Conservation (phyloP, 345 rosid genomes). For the Leavenworthia alabamica region DNA sequence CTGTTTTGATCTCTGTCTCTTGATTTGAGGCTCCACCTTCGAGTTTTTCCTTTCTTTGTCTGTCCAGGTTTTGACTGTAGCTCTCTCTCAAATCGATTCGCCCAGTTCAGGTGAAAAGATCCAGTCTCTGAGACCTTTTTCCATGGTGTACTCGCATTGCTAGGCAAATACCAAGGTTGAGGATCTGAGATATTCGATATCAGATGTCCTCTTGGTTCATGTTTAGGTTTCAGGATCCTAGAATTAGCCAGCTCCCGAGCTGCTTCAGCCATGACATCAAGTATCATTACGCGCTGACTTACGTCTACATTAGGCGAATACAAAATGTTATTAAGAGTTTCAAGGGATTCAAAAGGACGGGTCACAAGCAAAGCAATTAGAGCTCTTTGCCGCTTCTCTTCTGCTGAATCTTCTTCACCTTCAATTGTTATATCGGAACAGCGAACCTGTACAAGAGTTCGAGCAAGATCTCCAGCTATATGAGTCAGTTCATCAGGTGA, state of each 20-base stretch:
- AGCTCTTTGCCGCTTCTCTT: slow-evolving; percentile 88
- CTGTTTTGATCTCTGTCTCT: slow-evolving; percentile 37
- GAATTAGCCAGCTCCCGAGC: slow-evolving; percentile 83
- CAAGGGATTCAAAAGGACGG: slow-evolving; percentile 73
- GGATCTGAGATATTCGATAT: slow-evolving; percentile 66
- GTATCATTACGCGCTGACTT: slow-evolving; percentile 96
- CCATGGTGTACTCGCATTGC: slow-evolving; percentile 71
- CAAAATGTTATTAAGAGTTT: slow-evolving; percentile 49
- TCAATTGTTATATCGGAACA: slow-evolving; percentile 81
- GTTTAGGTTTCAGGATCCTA: slow-evolving; percentile 49
- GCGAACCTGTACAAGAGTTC: slow-evolving; percentile 80
- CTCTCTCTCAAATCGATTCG: slow-evolving; percentile 79
- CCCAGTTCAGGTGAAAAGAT: slow-evolving; percentile 55
- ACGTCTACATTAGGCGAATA: slow-evolving; percentile 81
- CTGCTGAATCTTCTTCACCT: slow-evolving; percentile 95
- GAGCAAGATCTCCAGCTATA: slow-evolving; percentile 68
- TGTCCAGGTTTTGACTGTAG: slow-evolving; percentile 57
- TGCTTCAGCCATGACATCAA: slow-evolving; percentile 89
- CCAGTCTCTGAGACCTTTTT: slow-evolving; percentile 63
- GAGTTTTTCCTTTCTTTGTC: slow-evolving; percentile 65
- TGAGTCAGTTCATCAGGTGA: slow-evolving; percentile 86
- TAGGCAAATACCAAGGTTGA: slow-evolving; percentile 93
- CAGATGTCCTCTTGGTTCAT: slow-evolving; percentile 37
- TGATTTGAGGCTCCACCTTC: slow-evolving; percentile 72
- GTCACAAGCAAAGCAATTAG: slow-evolving; percentile 72